Evolutionary conservation across 257 asterid species (phyloP).

Genomic region (Ocimum tenuiflorum): DNA sequence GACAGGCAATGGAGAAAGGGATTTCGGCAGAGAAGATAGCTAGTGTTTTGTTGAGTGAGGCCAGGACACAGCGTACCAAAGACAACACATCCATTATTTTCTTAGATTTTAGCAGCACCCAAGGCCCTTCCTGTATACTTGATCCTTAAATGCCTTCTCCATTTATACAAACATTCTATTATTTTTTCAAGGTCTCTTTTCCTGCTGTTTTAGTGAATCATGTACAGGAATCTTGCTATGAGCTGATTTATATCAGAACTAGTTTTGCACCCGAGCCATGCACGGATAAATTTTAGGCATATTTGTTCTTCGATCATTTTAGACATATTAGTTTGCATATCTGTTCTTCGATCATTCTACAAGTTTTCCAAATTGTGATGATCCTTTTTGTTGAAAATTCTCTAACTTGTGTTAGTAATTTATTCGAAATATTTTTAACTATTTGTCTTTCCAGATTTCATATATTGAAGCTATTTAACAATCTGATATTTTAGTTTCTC

Average conservation of each 20-base stretch:
- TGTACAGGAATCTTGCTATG: conserved; percentile 25
- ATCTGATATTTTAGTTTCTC: too few species aligned
- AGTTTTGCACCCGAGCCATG: too few species aligned
- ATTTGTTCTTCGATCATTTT: too few species aligned
- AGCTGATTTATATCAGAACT: conserved; percentile 1
- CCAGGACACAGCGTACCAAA: conserved; percentile 68
- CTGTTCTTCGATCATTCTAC: too few species aligned
- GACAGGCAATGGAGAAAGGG: conserved; percentile 56
- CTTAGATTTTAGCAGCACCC: conserved; percentile 53
- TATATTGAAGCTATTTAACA: too few species aligned
- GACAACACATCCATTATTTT: conserved; percentile 83
- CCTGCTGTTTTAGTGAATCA: conserved; percentile 15
- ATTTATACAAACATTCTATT: conserved; percentile 14
- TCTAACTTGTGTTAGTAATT: too few species aligned
- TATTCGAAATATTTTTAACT: too few species aligned
- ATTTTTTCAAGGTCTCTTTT: conserved; percentile 10
- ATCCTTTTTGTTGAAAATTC: too few species aligned
- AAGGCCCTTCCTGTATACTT: conserved; percentile 33
- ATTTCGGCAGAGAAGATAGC: conserved; percentile 64
- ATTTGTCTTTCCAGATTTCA: too few species aligned
- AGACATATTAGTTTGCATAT: too few species aligned
- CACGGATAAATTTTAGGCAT: too few species aligned
- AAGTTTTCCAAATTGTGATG: too few species aligned
- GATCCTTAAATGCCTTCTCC: conserved; percentile 27
- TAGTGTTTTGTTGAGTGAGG: conserved; percentile 64